Conservation (phyloP, 2,329 filamentous ascomycete genomes). For the Colletotrichum costaricense region DNA sequence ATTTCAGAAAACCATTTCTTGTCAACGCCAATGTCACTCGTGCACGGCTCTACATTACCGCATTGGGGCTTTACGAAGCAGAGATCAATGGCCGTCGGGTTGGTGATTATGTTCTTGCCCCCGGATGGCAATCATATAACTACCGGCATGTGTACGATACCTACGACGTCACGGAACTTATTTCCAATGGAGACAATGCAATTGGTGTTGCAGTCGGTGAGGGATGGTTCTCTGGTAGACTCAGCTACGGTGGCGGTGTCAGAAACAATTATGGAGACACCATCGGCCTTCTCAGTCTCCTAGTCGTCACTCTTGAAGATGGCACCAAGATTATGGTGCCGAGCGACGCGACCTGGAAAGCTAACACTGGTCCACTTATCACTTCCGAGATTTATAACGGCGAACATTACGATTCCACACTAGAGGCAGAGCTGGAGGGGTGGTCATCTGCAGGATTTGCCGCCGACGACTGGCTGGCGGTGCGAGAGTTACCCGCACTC, state of each 20-base stretch:
- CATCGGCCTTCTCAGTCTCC: slow-evolving; percentile 51
- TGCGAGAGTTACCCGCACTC: slow-evolving; percentile 44
- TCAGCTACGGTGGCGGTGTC: slow-evolving; percentile 43
- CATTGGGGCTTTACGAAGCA: slow-evolving; percentile 57
- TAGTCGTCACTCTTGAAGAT: slow-evolving; percentile 49
- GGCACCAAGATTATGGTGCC: slow-evolving; percentile 42
- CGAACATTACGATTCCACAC: slow-evolving; percentile 58
- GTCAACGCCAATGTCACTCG: slow-evolving; percentile 40
- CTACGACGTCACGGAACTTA: slow-evolving; percentile 59
- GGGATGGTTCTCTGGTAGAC: slow-evolving; percentile 60
- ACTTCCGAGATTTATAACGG: slow-evolving; percentile 63
- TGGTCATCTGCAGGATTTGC: slow-evolving; percentile 42
- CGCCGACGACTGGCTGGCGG: slow-evolving; percentile 42
- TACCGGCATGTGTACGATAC: slow-evolving; percentile 64
- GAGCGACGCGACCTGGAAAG: slow-evolving; percentile 53
- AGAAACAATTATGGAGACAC: slow-evolving; percentile 53
- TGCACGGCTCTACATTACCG: slow-evolving; percentile 60
- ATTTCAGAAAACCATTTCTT: slow-evolving; percentile 35
- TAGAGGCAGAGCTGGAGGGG: slow-evolving; percentile 43
- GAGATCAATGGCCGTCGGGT: slow-evolving; percentile 59
- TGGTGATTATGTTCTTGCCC: slow-evolving; percentile 55
- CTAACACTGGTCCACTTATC: slow-evolving; percentile 46
- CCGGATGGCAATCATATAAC: slow-evolving; percentile 64
- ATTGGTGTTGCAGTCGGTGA: slow-evolving; percentile 57
- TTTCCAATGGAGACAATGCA: slow-evolving; percentile 48